Evolutionary conservation across 2,329 filamentous ascomycete genomes (phyloP).

Genomic region (Cryphonectria radicalis): DNA sequence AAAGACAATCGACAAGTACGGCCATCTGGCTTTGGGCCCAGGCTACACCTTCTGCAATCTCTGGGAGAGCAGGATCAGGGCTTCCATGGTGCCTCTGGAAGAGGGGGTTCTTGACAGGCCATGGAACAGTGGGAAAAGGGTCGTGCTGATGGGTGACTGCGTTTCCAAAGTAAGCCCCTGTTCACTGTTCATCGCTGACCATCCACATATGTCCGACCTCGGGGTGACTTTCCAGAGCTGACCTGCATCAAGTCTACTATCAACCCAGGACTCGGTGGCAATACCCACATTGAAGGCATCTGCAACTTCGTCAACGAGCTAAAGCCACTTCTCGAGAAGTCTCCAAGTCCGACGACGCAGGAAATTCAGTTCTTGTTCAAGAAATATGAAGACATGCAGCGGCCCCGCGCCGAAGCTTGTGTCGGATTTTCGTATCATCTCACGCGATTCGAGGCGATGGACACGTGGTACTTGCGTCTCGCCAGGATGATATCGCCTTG

Average conservation of each 20-base stretch:
- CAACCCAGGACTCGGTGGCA: slow-evolving; percentile 31
- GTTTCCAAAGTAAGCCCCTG: slow-evolving; percentile 23
- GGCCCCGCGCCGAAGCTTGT: slow-evolving; percentile 30
- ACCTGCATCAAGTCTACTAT: slow-evolving; percentile 30
- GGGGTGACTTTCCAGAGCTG: not conserved
- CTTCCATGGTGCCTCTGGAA: slow-evolving; percentile 30
- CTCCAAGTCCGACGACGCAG: slow-evolving; percentile 26
- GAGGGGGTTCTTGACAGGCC: slow-evolving; percentile 28
- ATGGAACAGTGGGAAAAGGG: slow-evolving; percentile 31
- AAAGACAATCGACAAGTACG: slow-evolving; percentile 25
- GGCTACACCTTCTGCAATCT: slow-evolving; percentile 33
- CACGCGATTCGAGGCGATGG: slow-evolving; percentile 35
- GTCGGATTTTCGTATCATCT: slow-evolving; percentile 32
- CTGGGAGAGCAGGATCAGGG: slow-evolving; percentile 27
- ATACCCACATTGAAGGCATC: slow-evolving; percentile 30
- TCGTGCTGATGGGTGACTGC: slow-evolving; percentile 29
- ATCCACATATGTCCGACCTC: not conserved
- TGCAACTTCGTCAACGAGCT: slow-evolving; percentile 30
- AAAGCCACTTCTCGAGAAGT: slow-evolving; percentile 28
- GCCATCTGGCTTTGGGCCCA: slow-evolving; percentile 28
- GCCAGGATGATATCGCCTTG: slow-evolving; percentile 21
- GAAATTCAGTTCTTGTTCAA: slow-evolving; percentile 30
- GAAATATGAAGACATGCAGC: slow-evolving; percentile 32
- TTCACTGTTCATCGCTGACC: not conserved
- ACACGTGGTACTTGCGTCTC: slow-evolving; percentile 32